Evolutionary conservation across 23 red algal genomes (phyloP), one percentile per base, ranked within the genome.

Genomic region (Agarophyton chilense): DNA sequence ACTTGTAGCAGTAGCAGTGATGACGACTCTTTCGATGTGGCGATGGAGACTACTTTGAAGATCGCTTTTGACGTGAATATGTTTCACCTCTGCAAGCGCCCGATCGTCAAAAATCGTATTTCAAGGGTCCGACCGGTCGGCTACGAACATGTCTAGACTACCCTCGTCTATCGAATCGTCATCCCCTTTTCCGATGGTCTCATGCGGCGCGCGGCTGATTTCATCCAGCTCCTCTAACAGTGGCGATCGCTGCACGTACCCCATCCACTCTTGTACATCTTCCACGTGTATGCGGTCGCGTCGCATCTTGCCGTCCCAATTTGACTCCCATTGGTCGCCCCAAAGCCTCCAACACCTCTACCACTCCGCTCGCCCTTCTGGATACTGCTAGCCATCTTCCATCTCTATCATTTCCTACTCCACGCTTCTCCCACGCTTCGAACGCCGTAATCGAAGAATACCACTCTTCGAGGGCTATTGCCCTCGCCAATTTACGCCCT

Each of bases 371-470:
- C 31, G 72, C 86, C 10, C 52, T 77, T 22, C 28, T 90, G 10
- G 86, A 71, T 29, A 56, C 73, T 12, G 86, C 86, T 18, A 40
- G 82, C 35, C 82, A 87, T 47, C 53, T 72, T 35, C 74, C 82
- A 18, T 87, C 82, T 0, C 33, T 87, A 17, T 64, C 82, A 0
- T 87, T 65, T 17, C 52, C 64, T 19, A 74, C 82, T 25, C 47
- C 82, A 1, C 82, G 82, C 11, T 87, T 87, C 45, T 87, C 82
- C 0, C 61, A 64, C 29, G 39, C 54, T 17, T 72, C 64, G 5
- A 75, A 58, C 82, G 61, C 82, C 49, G 62, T 58, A 33, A 87
- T 87, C 45, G 67, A 66, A 25, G 82, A 87, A 29, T 65, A 87
- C 22, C 82, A 68, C 3, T 87, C 74, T 72, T 63, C 82, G 11